These are phyloP conservation scores for Paecilomyces sp. DNA, from an alignment of 2,329 filamentous ascomycete genomes.

Conservation along the genomic window DNA sequence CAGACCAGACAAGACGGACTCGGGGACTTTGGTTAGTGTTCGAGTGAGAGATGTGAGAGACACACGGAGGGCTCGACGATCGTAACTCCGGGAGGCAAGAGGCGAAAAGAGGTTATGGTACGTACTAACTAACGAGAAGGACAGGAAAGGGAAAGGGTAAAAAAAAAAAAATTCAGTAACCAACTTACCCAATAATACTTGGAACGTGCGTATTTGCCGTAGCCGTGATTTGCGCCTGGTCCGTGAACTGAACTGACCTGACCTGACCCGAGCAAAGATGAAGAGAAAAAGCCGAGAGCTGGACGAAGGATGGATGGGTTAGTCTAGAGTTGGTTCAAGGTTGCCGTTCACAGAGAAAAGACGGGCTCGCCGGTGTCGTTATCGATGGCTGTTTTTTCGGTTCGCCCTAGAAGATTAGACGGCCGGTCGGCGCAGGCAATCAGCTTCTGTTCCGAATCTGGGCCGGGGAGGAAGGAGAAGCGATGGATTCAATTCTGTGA, in stretches of 20 bases:
- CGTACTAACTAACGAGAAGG: background rate
- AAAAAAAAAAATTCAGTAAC: conserved; percentile 1
- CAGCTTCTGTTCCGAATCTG: conserved; percentile 14
- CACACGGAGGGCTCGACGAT: conserved; percentile 11
- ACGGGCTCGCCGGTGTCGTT: conserved; percentile 2
- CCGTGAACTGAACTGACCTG: conserved; percentile 7
- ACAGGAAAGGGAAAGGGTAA: no score
- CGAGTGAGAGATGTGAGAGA: conserved; percentile 1
- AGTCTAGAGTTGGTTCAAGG: no score
- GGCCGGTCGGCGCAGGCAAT: conserved; percentile 10
- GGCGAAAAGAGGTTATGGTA: conserved; percentile 4
- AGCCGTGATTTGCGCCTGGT: conserved; percentile 15
- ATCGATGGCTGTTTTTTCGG: conserved; percentile 7
- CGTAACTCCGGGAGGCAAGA: conserved; percentile 16
- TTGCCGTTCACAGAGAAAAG: background rate
- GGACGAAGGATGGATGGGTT: background rate
- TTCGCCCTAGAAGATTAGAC: conserved; percentile 5
- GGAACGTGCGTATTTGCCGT: conserved; percentile 10
- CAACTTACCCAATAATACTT: conserved; percentile 10
- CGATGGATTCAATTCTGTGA: conserved; percentile 1
- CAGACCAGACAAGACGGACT: background rate
- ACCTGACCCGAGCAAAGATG: background rate
- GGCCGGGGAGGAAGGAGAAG: conserved; percentile 9
- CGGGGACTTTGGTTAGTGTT: conserved; percentile 4
- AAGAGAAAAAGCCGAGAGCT: background rate